Percentiles rank a stretch among this genome's conserved stretches.
Evolutionary conservation across 2,329 filamentous ascomycete species (phyloP).

Genomic region (Microdochium nivale): DNA sequence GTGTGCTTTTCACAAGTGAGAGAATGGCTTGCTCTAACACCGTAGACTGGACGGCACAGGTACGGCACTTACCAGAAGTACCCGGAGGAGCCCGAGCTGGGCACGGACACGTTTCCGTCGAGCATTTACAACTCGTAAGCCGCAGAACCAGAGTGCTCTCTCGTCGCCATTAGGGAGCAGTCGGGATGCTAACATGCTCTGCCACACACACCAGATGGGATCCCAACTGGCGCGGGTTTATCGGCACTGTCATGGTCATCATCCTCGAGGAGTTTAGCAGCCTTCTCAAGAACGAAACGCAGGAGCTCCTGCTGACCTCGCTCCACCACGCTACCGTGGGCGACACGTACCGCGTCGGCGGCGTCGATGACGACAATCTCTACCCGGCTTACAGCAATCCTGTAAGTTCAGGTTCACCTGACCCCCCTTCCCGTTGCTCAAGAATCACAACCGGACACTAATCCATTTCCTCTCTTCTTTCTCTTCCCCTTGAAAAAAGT

Average conservation of each 20-base stretch:
- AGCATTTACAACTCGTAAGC: not conserved
- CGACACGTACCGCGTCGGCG: constrained; percentile 53
- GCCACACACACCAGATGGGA: constrained; percentile 45
- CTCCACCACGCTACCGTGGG: constrained; percentile 47
- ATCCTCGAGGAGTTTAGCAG: constrained; percentile 48
- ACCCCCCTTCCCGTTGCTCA: not conserved
- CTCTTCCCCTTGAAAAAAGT: constrained; percentile 5
- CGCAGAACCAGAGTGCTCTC: constrained; percentile 34
- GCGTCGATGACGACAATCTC: constrained; percentile 50
- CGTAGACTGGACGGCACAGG: constrained; percentile 11
- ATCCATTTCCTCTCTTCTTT: constrained; percentile 16
- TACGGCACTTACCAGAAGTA: constrained; percentile 43
- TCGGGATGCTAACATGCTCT: not conserved
- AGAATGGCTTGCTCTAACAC: no score
- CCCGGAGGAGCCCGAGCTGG: constrained; percentile 49
- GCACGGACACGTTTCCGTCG: constrained; percentile 35
- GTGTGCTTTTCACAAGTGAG: no score
- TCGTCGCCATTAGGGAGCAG: constrained; percentile 12
- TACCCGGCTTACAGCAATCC: constrained; percentile 56
- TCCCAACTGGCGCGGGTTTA: constrained; percentile 56
- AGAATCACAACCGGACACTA: not conserved
- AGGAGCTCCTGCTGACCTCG: constrained; percentile 39
- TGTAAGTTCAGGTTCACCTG: constrained; percentile 12
- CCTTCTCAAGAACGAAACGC: constrained; percentile 27
- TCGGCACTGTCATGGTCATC: constrained; percentile 50